Evolutionary conservation across 106 monocot species (phyloP).

Genomic region (Apostasia ramifera): DNA sequence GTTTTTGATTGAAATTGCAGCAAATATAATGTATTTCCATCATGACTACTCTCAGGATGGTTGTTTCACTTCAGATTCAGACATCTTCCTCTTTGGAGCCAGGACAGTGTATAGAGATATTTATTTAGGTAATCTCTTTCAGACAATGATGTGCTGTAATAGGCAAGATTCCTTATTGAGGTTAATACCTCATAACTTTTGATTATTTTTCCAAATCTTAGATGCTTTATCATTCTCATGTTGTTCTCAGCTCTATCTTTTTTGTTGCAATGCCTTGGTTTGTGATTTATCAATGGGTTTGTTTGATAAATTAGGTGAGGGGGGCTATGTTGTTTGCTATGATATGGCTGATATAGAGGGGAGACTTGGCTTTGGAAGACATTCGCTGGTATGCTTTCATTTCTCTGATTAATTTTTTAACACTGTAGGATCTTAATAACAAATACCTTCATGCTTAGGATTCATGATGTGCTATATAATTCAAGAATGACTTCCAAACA

Average conservation of each 20-base stretch:
- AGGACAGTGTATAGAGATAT: slow-evolving; percentile 91
- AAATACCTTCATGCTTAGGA: no score
- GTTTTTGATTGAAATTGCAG: not conserved
- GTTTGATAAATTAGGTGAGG: slow-evolving; percentile 36
- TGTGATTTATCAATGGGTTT: slow-evolving; percentile 1
- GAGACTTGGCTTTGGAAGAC: slow-evolving; percentile 87
- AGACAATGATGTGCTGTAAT: not conserved
- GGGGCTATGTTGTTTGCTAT: slow-evolving; percentile 80
- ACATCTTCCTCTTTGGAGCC: slow-evolving; percentile 92
- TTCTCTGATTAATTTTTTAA: not conserved
- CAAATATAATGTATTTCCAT: not conserved
- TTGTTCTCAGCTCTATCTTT: not conserved
- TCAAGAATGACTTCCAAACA: no score
- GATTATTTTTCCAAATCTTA: not conserved
- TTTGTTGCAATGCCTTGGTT: not conserved
- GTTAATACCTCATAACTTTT: not conserved
- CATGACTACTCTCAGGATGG: slow-evolving; percentile 59
- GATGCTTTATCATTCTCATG: not conserved
- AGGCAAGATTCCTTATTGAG: not conserved
- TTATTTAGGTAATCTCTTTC: slow-evolving; percentile 45
- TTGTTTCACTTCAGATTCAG: slow-evolving; percentile 88
- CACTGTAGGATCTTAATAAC: not conserved
- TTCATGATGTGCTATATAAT: no score
- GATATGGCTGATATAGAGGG: slow-evolving; percentile 84
- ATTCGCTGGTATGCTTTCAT: slow-evolving; percentile 60